Base-by-base conservation (phyloP, 2,329 filamentous ascomycete genomes). In the Fusarium sarcochroum region DNA sequence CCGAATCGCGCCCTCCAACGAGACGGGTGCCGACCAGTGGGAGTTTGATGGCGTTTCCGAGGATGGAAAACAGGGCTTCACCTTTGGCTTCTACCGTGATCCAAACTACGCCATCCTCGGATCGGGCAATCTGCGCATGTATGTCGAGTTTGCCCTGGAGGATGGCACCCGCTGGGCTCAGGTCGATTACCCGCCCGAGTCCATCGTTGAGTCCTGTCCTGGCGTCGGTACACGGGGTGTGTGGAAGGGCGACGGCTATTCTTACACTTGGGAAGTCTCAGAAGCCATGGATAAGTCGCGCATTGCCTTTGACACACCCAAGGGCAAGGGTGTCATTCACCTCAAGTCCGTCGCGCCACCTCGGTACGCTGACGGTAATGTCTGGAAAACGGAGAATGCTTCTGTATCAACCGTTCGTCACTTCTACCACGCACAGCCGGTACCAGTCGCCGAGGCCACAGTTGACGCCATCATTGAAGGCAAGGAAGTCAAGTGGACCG, bases 221-320 rank as follows among this genome's bases (percentile, higher is more conserved):
- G 53, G 53, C n/a, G 21, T 30, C 7, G 45, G 45, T 20, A 57
- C 53, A 15, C 35, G 42, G 25, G 53, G 53, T 21, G 41, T 37
- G 20, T 49, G 45, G 53, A 57, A 49, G 35, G 45, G 53, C 37
- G 53, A 55, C 41, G 30, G 30, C 34, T 55, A 35, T 23, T 21
- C 38, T 23, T 57, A 57, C 20, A 57, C 53, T 20, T 57, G 34
- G 23, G 53, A 57, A 35, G 38, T 57, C 44, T 48, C 53, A 13
- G 32, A 34, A 34, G 32, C 32, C 32, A 34, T 40, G 14, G 50
- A 53, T 23, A 25, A 34, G 5, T 53, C 50, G n/a, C 50, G 50
- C 21, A 53, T 42, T 23, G 17, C 40, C n/a, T 21, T 42, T 20
- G 40, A 42, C 40, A 42, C 20, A 20, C 40, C 40, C 10, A 23